Evolutionary conservation across 2,329 filamentous ascomycete species (phyloP), one percentile per base, ranked within the genome.

Genomic region (Alternaria sp.): DNA sequence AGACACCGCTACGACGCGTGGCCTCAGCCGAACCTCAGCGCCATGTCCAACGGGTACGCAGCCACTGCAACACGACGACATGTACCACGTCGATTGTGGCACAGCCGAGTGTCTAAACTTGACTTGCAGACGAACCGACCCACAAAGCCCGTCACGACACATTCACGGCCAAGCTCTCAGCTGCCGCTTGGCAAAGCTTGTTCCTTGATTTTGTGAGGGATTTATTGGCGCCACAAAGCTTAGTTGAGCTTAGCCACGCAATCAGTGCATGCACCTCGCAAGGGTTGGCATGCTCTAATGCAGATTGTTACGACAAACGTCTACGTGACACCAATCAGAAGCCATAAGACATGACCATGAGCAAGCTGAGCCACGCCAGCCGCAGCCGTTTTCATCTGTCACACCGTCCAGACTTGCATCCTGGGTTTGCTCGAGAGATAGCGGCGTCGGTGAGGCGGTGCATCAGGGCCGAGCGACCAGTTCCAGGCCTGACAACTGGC

Each of bases 171-270:
- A 77, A 78, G 74, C 49, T 28, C 17, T 60, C 2, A 30, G 12
- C 13, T 28, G 59, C 62, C 55, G 68, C 74, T 78, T 76, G 68
- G 59, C 62, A 55, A 72, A 63, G 75, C 74, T 77, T 78, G 63
- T 68, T 56, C 65, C 53, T 57, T 61, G 13, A 40, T 54, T 61
- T 60, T 59, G 30, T 74, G 73, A 56, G 74, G 70, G 57, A 73
- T 73, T 72, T 75, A 68, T 45, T 17, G 19, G 25, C 57, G 64
- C 68, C 62, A 68, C 62, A 67, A 75, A 72, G 75, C 75, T 78
- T 78, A 58, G 52, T 59, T 25, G 45, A 66, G 65, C 66, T 65
- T 66, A 67, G 61, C 50, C 54, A 62, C 63, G 65, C 59, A 62
- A 57, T 36, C 54, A 51, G 45, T 47, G 61, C 62, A n/a, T 65